Percentiles rank a stretch among this genome's conserved stretches.
phyloP scores from a whole-genome alignment of 1,284 basidiomycete species.

The Naganishia cerealis region DNA sequence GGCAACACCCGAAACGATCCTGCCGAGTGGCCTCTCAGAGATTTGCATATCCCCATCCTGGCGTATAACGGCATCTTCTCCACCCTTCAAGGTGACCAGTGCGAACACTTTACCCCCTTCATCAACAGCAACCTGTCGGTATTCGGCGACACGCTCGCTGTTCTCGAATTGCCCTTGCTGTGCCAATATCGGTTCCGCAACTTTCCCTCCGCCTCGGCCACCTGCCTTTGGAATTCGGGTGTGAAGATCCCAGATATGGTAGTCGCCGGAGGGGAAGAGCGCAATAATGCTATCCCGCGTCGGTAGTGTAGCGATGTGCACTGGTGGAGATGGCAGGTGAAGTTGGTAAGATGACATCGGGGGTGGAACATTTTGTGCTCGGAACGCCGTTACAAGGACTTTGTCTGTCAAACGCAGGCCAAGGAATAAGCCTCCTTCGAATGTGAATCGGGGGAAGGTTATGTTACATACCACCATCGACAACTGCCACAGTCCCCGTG shows the following conservation, averaged over 20 bases:
- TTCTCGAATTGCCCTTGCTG: constrained; percentile 4
- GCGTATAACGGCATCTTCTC: constrained; percentile 13
- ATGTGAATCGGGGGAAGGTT: not conserved
- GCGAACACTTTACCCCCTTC: constrained; percentile 19
- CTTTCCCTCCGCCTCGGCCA: constrained; percentile 63
- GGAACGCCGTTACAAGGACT: constrained; percentile 87
- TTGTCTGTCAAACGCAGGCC: constrained; percentile 56
- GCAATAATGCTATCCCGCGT: constrained; percentile 64
- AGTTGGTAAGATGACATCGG: constrained; percentile 84
- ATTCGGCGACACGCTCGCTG: constrained; percentile 29
- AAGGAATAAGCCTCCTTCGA: not conserved
- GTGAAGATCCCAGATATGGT: constrained; percentile 69
- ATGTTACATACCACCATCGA: constrained; percentile 75
- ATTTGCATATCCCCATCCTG: constrained; percentile 7
- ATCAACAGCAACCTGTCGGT: constrained; percentile 40
- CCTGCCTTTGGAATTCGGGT: constrained; percentile 59
- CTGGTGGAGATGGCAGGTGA: constrained; percentile 59
- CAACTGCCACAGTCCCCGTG: constrained; percentile 80
- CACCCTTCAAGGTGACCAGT: constrained; percentile 12
- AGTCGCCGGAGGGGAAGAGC: constrained; percentile 59
- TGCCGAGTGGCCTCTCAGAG: constrained; percentile 52
- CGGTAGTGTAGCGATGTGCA: constrained; percentile 67
- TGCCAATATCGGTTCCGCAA: constrained; percentile 57
- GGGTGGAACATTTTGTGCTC: constrained; percentile 88
- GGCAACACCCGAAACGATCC: constrained; percentile 53